phyloP scores from a whole-genome alignment of 2,329 filamentous ascomycete genomes.

The Tolypocladium album region DNA sequence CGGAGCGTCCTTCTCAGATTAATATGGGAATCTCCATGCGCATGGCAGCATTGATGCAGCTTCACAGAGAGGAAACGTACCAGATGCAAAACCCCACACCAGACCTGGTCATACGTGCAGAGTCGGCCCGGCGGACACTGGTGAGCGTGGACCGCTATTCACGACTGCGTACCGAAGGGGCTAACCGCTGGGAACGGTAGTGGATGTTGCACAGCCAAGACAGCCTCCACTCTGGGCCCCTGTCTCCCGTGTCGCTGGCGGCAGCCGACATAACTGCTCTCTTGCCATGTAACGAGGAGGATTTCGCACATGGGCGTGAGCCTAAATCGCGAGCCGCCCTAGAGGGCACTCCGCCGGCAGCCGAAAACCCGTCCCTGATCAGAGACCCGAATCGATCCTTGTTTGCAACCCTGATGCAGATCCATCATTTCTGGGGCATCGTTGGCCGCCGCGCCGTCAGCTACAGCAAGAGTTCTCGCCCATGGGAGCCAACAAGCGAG shows the following conservation, averaged over 20 bases:
- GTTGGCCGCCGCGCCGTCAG: constrained; percentile 37
- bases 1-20: constrained; percentile 23
- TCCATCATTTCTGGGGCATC: constrained; percentile 42
- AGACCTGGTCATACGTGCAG: constrained; percentile 35
- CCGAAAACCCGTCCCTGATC: constrained; percentile 31
- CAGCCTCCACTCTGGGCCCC: constrained; percentile 42
- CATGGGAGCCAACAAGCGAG: constrained; percentile 37
- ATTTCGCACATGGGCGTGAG: constrained; percentile 36
- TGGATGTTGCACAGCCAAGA: constrained; percentile 52
- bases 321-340: constrained; percentile 40
- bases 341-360: constrained; percentile 39
- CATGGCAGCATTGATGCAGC: constrained; percentile 43
- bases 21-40: constrained; percentile 46
- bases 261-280: constrained; percentile 43
- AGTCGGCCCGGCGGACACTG: constrained; percentile 46
- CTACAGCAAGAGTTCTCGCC: constrained; percentile 29
- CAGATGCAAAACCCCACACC: constrained; percentile 27
- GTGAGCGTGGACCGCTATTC: constrained; percentile 17
- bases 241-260: constrained; percentile 38
- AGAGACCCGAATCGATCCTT: constrained; percentile 35
- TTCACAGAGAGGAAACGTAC: constrained; percentile 47
- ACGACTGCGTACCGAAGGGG: too few relatives aligned
- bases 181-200: constrained; percentile 14
- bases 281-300: constrained; percentile 40
- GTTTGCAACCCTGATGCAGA: constrained; percentile 45